These are phyloP conservation scores for Salix dunnii DNA, from an alignment of 345 rosid species.

Conservation along the genomic window DNA sequence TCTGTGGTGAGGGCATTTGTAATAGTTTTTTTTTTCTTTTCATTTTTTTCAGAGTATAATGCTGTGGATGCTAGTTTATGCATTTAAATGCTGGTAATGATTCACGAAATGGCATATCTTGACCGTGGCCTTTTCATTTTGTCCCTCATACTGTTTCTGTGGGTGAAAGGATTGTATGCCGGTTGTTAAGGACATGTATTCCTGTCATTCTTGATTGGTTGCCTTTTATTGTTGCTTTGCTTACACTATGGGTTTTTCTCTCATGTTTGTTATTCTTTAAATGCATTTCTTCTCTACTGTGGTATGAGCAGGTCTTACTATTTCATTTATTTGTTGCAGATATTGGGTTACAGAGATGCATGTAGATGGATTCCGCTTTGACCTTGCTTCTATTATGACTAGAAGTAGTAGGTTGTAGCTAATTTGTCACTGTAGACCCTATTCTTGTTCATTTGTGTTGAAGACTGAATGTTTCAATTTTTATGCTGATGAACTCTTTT, in stretches of 20 bases:
- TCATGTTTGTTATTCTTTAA: background rate
- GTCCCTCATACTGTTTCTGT: background rate
- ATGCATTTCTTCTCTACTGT: background rate
- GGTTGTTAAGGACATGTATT: background rate
- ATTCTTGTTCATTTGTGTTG: background rate
- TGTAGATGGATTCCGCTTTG: slow-evolving; percentile 98
- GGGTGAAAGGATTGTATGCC: background rate
- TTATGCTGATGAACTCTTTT: background rate
- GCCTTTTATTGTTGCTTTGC: slow-evolving; percentile 1
- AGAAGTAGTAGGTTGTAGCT: slow-evolving; percentile 74
- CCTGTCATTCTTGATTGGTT: background rate
- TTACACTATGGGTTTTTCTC: background rate
- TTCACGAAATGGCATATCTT: background rate
- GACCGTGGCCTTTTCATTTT: background rate
- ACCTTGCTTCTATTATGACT: slow-evolving; percentile 95
- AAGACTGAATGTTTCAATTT: background rate
- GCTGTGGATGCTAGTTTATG: background rate
- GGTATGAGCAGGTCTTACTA: background rate
- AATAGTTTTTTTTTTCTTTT: background rate
- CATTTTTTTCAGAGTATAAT: background rate
- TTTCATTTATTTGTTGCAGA: slow-evolving; percentile 42
- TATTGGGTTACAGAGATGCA: slow-evolving; percentile 99
- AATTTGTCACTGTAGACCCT: slow-evolving; percentile 2
- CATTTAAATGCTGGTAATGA: too few species aligned
- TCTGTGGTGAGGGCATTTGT: background rate